These are phyloP conservation scores for Dryadomyces sulphureus DNA, from an alignment of 2,329 filamentous ascomycete genomes.

Conservation along the genomic window DNA sequence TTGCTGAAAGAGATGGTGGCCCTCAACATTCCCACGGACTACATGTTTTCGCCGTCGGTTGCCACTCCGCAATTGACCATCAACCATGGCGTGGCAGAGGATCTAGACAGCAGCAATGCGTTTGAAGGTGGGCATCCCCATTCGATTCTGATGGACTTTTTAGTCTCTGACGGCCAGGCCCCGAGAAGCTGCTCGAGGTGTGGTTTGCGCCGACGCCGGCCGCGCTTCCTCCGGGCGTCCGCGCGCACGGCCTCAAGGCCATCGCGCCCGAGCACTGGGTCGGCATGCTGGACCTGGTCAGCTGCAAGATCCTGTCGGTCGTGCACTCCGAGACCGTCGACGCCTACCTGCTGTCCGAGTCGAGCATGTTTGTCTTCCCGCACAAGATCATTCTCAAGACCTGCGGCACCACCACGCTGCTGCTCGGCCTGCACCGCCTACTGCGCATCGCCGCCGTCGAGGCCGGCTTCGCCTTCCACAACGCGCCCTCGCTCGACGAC, in stretches of 20 bases:
- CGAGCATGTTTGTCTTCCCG: slow-evolving; percentile 99
- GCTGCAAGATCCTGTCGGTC: slow-evolving; percentile 94
- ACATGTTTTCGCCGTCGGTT: slow-evolving; percentile 68
- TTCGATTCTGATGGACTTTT: neutral
- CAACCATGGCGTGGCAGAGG: slow-evolving; percentile 85
- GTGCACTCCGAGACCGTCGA: slow-evolving; percentile 89
- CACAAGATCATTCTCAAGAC: slow-evolving; percentile 99
- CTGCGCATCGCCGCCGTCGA: slow-evolving; percentile 79
- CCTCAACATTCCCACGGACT: slow-evolving; percentile 64
- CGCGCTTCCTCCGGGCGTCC: slow-evolving; percentile 54
- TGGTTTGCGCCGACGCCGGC: slow-evolving; percentile 82
- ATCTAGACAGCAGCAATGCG: slow-evolving; percentile 87
- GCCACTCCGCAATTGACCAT: slow-evolving; percentile 86
- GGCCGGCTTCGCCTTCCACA: slow-evolving; percentile 77
- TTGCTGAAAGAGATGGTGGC: slow-evolving; percentile 61
- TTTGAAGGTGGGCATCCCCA: slow-evolving; percentile 57
- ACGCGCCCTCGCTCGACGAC: slow-evolving; percentile 49
- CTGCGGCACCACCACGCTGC: slow-evolving; percentile 87
- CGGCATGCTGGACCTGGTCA: slow-evolving; percentile 92
- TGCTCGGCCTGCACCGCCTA: slow-evolving; percentile 78
- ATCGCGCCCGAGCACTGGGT: slow-evolving; percentile 81
- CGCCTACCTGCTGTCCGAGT: slow-evolving; percentile 93
- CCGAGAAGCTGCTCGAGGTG: slow-evolving; percentile 95
- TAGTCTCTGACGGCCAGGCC: too few species aligned
- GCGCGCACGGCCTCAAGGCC: slow-evolving; percentile 68